Percentiles rank a stretch among this genome's conserved stretches.
phyloP scores from a whole-genome alignment of 495 filamentous ascomycete species.

The Tuber melanosporum region DNA sequence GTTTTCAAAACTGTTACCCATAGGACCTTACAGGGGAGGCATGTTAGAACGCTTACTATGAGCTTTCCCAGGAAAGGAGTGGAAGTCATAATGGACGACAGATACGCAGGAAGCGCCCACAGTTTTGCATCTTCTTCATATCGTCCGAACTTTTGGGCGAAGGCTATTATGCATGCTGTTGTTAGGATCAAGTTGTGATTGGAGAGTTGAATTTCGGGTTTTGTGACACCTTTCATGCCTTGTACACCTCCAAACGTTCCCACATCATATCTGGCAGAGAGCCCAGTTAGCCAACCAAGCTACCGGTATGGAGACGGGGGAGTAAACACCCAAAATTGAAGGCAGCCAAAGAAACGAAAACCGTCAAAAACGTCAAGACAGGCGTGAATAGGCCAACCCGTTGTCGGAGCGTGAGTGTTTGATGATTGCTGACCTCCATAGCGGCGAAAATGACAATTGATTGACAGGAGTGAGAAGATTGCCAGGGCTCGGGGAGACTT shows the following conservation, averaged over 20 bases:
- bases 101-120: not conserved
- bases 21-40: not conserved
- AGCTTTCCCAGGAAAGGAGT: slow-evolving; percentile 1
- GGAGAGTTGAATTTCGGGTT: not conserved
- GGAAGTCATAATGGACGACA: slow-evolving; percentile 1
- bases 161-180: not conserved
- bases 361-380: not conserved
- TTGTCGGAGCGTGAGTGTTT: not conserved
- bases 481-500: not conserved
- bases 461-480: not conserved
- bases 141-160: not conserved
- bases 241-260: not conserved
- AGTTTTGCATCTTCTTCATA: not conserved
- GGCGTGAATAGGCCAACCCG: not conserved
- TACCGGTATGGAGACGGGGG: not conserved
- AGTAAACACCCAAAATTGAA: not conserved
- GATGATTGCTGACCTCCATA: not conserved
- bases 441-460: not conserved
- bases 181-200: not conserved
- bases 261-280: not conserved
- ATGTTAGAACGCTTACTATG: not conserved
- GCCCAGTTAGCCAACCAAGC: not conserved
- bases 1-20: not conserved
- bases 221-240: not conserved
- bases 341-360: not conserved